These are phyloP conservation scores for Trichoderma sp. DNA, from an alignment of 2,329 filamentous ascomycete species.

Conservation along the genomic window DNA sequence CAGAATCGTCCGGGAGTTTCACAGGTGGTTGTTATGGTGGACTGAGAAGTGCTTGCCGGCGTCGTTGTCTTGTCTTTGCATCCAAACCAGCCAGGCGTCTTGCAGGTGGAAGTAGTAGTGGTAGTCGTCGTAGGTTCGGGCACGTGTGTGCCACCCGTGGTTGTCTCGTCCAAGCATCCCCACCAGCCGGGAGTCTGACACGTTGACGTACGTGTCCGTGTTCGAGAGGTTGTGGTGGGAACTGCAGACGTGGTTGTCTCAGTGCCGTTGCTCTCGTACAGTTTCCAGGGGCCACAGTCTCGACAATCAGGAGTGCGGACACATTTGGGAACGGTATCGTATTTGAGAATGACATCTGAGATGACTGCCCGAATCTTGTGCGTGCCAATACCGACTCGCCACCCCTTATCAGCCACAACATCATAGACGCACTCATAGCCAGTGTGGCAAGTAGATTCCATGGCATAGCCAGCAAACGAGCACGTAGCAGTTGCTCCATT, in stretches of 20 bases:
- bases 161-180: slow-evolving; percentile 71
- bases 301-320: slow-evolving; percentile 75
- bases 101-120: slow-evolving; percentile 54
- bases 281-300: slow-evolving; percentile 93
- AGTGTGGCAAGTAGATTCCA: slow-evolving; percentile 91
- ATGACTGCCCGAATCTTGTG: slow-evolving; percentile 91
- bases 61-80: slow-evolving; percentile 53
- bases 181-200: slow-evolving; percentile 94
- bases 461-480: slow-evolving; percentile 87
- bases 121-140: slow-evolving; percentile 42
- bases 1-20: slow-evolving; percentile 57
- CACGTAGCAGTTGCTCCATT: slow-evolving; percentile 88
- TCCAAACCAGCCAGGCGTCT: slow-evolving; percentile 67
- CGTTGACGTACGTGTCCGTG: slow-evolving; percentile 78
- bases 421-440: slow-evolving; percentile 90
- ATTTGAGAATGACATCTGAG: slow-evolving; percentile 79
- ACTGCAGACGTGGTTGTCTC: slow-evolving; percentile 68
- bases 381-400: slow-evolving; percentile 86
- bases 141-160: slow-evolving; percentile 37
- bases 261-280: slow-evolving; percentile 88
- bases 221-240: slow-evolving; percentile 59
- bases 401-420: slow-evolving; percentile 86
- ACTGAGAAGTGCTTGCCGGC: not conserved
- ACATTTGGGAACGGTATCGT: slow-evolving; percentile 79
- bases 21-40: slow-evolving; percentile 43